A percentile compares a stretch with the other conserved stretches of the same genome.
Conservation (phyloP, 129 eudicot species). For the Arctium lappa region DNA sequence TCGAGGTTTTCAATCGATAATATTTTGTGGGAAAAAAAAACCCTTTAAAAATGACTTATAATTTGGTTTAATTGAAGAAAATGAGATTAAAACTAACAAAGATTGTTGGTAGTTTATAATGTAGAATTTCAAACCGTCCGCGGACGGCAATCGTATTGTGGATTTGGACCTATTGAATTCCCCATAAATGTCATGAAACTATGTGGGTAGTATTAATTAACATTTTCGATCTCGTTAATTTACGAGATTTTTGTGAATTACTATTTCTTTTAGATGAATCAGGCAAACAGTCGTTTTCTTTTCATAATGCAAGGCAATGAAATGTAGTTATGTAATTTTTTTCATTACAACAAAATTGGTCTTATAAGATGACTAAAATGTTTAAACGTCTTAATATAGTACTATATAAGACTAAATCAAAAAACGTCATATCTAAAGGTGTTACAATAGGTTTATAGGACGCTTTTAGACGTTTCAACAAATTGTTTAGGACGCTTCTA, state of each 20-base stretch:
- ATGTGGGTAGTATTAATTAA: not conserved
- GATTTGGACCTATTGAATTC: not conserved
- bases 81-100: not conserved
- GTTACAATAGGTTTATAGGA: too few species aligned
- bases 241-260: not conserved
- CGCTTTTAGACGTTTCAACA: too few species aligned
- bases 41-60: not conserved
- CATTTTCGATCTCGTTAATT: not conserved
- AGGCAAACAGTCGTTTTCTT: too few species aligned
- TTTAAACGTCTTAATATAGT: too few species aligned
- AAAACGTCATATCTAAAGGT: too few species aligned
- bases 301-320: too few species aligned
- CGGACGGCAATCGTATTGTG: constrained; percentile 11
- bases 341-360: too few species aligned
- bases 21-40: not conserved
- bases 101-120: constrained; percentile 2
- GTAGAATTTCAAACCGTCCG: constrained; percentile 11
- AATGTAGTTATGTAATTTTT: too few species aligned
- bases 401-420: too few species aligned
- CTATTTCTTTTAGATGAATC: too few species aligned
- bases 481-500: too few species aligned
- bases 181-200: not conserved
- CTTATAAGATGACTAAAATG: too few species aligned
- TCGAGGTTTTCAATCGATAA: not conserved
- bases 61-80: not conserved